Evolutionary conservation across 2,329 filamentous ascomycete species (phyloP), one percentile per base, ranked within the genome.

Genomic region (Cercospora janseana): DNA sequence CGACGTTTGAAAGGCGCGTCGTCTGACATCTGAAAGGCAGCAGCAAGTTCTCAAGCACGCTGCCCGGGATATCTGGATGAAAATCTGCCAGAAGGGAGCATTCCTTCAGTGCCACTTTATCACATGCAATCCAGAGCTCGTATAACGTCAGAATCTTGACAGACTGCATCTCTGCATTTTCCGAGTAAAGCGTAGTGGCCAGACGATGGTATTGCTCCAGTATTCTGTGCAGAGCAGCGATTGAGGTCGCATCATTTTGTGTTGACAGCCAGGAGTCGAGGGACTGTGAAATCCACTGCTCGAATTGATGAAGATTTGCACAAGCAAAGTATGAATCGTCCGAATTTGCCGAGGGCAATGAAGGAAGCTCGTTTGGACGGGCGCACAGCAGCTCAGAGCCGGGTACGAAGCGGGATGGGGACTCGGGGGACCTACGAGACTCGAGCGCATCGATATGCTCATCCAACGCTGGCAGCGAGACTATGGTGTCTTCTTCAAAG

Each of bases 71-170:
- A 0, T 70, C 66, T 0, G 81, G 79, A n/a, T 76, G 70, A 41
- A 76, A 82, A 0, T 78, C 65, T 0, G 43, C 24, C 0, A 87
- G 65, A 0, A 85, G 61, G 0, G 76, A 75, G 38, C 71, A 80
- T 0, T 54, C 53, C 0, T 35, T 9, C 0, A 71, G 65, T 0
- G 77, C 75, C 13, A 61, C 63, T 12, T 67, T 59, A 54, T 87
- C 83, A 62, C 86, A 73, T 1, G 62, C 58, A 2, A 77, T 63
- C 83, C 82, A 87, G 0, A 83, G 55, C 40, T 80, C 76, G 60
- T 86, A 75, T 0, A 80, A 24, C 6, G 67, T 72, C 2, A 87
- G 69, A 0, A 86, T 64, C 57, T 78, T 72, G 1, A 65, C 49
- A 13, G 50, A 52, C 9, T 43, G 29, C 24, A 34, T 46, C 31